These are phyloP conservation scores for Skeletonema costatum DNA, from an alignment of 108 stramenopile species.

Conservation along the genomic window DNA sequence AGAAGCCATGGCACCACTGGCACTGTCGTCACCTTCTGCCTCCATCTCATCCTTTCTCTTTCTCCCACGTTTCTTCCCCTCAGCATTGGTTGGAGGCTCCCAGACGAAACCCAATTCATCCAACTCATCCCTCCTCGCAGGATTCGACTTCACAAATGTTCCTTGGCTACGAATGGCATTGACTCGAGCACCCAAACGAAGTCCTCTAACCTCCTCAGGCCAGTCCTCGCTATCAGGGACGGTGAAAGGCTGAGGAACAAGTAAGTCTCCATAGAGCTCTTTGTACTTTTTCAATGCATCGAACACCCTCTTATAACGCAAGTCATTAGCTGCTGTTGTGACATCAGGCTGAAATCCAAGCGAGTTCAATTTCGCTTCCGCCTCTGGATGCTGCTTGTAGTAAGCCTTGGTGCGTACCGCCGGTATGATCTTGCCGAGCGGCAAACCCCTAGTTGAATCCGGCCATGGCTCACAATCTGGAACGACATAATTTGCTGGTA, in stretches of 20 bases:
- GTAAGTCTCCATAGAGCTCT: slow-evolving; percentile 81
- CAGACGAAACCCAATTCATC: slow-evolving; percentile 86
- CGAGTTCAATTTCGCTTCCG: slow-evolving; percentile 52
- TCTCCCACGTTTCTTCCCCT: slow-evolving; percentile 60
- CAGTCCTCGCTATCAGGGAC: slow-evolving; percentile 76
- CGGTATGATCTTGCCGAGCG: slow-evolving; percentile 67
- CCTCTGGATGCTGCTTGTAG: slow-evolving; percentile 68
- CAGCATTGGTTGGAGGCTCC: slow-evolving; percentile 61
- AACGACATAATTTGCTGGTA: slow-evolving; percentile 73
- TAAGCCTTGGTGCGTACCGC: slow-evolving; percentile 64
- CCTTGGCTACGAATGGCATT: slow-evolving; percentile 91
- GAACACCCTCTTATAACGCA: slow-evolving; percentile 77
- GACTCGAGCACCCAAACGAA: slow-evolving; percentile 84
- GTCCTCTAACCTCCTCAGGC: slow-evolving; percentile 80
- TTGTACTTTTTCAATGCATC: slow-evolving; percentile 82
- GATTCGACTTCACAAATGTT: slow-evolving; percentile 81
- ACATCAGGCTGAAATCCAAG: slow-evolving; percentile 58
- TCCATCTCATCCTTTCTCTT: slow-evolving; percentile 62
- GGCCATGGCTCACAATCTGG: slow-evolving; percentile 82
- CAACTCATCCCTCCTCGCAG: slow-evolving; percentile 64
- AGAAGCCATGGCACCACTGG: slow-evolving; percentile 11
- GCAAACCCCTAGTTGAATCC: slow-evolving; percentile 71
- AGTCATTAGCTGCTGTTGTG: slow-evolving; percentile 70
- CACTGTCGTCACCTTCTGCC: slow-evolving; percentile 32
- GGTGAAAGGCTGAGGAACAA: slow-evolving; percentile 85